These are phyloP conservation scores for Calonectria naviculata DNA, from an alignment of 2,329 filamentous ascomycete genomes.

Conservation along the genomic window DNA sequence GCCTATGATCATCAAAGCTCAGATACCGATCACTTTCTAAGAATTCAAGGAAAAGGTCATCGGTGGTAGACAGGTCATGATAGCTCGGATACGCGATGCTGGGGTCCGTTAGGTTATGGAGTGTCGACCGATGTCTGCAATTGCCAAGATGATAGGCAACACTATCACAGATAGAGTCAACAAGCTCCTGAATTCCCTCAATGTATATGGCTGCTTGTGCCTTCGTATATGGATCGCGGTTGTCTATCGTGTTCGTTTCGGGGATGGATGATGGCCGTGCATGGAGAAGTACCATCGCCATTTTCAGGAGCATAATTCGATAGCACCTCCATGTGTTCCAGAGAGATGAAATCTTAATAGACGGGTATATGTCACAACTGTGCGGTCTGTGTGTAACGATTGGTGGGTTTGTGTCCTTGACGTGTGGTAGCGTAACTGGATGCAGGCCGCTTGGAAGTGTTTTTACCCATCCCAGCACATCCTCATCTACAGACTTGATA, in stretches of 20 bases:
- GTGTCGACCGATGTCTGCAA: background rate
- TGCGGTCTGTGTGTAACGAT: conserved; percentile 5
- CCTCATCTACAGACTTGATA: background rate
- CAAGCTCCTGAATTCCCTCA: background rate
- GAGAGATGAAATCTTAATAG: conserved; percentile 12
- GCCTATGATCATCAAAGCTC: background rate
- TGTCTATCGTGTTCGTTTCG: too few relatives aligned
- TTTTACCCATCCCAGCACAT: conserved; percentile 10
- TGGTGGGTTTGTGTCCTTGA: background rate
- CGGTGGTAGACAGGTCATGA: background rate
- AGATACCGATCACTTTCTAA: conserved; percentile 5
- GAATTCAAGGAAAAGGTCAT: conserved; percentile 1
- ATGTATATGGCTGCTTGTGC: background rate
- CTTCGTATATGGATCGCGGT: background rate
- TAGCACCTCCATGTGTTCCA: conserved; percentile 27
- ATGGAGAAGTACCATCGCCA: conserved; percentile 10
- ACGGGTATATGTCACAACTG: conserved; percentile 13
- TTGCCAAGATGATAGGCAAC: conserved; percentile 25
- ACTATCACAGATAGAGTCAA: conserved; percentile 18
- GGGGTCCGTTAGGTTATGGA: background rate
- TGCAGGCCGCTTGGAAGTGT: conserved; percentile 13
- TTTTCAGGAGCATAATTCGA: conserved; percentile 15
- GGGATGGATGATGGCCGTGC: background rate
- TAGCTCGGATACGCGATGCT: conserved; percentile 19
- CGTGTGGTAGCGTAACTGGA: background rate